Evolutionary conservation across 169 alveolate genomes (phyloP), one percentile per base, ranked within the genome.

Genomic region (Hepatocystis sp.): DNA sequence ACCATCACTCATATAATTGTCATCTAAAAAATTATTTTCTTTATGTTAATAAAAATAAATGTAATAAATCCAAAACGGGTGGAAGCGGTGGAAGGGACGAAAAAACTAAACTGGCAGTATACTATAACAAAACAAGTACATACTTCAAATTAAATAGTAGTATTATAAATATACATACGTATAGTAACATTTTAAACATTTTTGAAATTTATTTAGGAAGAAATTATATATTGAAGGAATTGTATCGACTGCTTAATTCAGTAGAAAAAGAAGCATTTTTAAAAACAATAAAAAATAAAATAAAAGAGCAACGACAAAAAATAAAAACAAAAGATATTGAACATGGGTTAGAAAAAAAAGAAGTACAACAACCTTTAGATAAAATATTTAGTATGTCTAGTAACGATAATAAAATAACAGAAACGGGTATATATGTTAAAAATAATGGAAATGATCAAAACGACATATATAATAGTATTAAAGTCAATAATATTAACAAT

Each of bases 221-320:
- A 19, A 71, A 30, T 11, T 71, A 71, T 25, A 58, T 71, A 17
- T 51, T 71, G 2, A 58, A 52, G 2, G 86, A 71, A 64, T 28
- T 60, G 23, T 71, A 27, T 51, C 30, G 28, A 15, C 55, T 71
- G 13, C 5, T 47, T 63, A 42, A 32, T 2, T 15, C 13, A 4
- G 11, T 15, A 39, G 78, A 71, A 49, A 71, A 60, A 23, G 42
- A 64, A 49, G 66, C 55, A 58, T 58, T 71, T 10, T 40, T 71
- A 42, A 51, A 39, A 2, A 23, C 27, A 17, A 47, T 71, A 36
- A 60, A 68, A 46, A 34, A 63, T 21, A 17, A 56, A 23, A 17
- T 27, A 42, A 25, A 30, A 40, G 63, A 61, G n/a, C n/a, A n/a
- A n/a, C n/a, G n/a, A n/a, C n/a, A n/a, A n/a, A n/a, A n/a, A n/a